Evolutionary conservation across 306 rosid genomes (phyloP), one percentile per base, ranked within the genome.

Genomic region (Lithocarpus polystachyus): DNA sequence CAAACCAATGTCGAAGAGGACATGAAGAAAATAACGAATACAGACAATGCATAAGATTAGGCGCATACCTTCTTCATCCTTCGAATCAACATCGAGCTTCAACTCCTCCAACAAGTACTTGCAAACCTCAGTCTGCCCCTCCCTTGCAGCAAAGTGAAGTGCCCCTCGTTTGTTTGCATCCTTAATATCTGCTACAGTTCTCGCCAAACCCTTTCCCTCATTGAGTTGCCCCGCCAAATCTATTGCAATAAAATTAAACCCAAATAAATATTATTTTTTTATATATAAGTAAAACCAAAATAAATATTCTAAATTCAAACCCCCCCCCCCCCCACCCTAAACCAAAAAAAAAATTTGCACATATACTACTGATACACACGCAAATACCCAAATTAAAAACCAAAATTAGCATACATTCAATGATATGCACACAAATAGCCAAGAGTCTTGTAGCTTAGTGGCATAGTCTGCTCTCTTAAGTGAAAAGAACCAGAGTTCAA

Each of bases 91-190:
- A 23, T 80, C 79, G 20, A 96, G 93, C 73, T 96, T 96, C 90
- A 96, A 84, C 10, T 93, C 94, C 80, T 85, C 86, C 29, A 96
- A 53, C 74, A 96, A 88, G 79, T 90, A 93, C 22, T 84, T 80
- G 82, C 98, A 91, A 68, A 95, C 86, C 73, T 92, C 92, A 28
- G 92, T 91, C 77, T 93, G 87, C 56, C 98, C 98, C 77, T 93
- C 97, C 2, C 89, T 89, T 2, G 99, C 94, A 0, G 99, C 97
- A 62, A 95, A 95, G 80, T 93, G 99, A 33, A 95, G 88, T 4
- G 99, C 99, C 11, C 97, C 97, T 55, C 99, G 88, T 78, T 95
- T 91, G 85, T 95, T 93, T 35, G 96, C 99, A 69, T 95, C 99
- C 80, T 91, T 91, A 15, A 95, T 87, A 43, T 90, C 93, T 20